These are phyloP conservation scores for Lactifluus subvellereus DNA, from an alignment of 768 basidiomycete genomes.

Conservation along the genomic window DNA sequence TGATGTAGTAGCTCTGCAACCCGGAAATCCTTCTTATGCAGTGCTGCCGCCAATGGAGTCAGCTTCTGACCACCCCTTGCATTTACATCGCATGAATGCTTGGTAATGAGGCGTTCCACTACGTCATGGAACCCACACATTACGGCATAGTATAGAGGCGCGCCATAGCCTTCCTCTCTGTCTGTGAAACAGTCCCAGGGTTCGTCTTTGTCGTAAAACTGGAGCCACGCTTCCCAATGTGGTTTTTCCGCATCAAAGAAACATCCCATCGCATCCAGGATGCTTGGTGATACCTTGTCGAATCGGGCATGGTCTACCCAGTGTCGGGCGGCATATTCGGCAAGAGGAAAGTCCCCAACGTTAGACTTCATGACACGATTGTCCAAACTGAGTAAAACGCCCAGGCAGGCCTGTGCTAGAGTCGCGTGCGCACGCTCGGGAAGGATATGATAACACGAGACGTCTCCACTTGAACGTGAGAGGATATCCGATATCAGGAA, in stretches of 20 bases:
- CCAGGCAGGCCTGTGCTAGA: conserved; percentile 5
- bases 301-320: conserved; percentile 2
- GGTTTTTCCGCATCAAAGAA: not conserved
- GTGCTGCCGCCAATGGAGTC: conserved; percentile 1
- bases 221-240: conserved; percentile 1
- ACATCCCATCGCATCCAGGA: not conserved
- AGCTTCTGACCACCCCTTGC: not conserved
- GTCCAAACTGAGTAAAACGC: conserved; percentile 1
- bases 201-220: not conserved
- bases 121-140: conserved; percentile 1
- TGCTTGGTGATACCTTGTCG: not conserved
- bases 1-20: not conserved
- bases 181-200: no score
- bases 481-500: conserved; percentile 3
- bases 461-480: not conserved
- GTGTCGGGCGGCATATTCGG: not conserved
- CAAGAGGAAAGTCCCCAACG: not conserved
- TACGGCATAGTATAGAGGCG: not conserved
- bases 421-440: not conserved
- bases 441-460: not conserved
- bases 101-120: not conserved
- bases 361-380: not conserved
- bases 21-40: not conserved
- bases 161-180: no score
- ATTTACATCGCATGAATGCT: not conserved